A percentile compares a stretch with the other conserved stretches of the same genome.
phyloP scores from a whole-genome alignment of 768 basidiomycete species.

The Rhizopogon sp. region DNA sequence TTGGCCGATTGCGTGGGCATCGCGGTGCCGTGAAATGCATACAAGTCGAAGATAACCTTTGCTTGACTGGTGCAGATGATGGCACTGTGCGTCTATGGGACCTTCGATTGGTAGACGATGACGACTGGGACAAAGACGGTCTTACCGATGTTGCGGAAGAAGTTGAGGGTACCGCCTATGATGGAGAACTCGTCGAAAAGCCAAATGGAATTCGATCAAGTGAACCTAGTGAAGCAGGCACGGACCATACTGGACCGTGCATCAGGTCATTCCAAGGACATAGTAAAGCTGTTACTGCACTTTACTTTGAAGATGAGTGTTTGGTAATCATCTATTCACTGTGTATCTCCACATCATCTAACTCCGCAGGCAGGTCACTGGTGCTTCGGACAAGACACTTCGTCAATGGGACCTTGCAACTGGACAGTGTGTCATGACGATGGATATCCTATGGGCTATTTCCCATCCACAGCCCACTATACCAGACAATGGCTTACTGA shows the following conservation, averaged over 20 bases:
- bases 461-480: constrained; percentile 68
- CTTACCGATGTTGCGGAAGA: constrained; percentile 65
- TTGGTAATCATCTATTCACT: constrained; percentile 45
- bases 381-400: constrained; percentile 96
- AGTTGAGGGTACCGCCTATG: constrained; percentile 34
- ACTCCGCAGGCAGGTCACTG: constrained; percentile 69
- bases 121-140: constrained; percentile 52
- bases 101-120: constrained; percentile 74
- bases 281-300: constrained; percentile 83
- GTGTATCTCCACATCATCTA: constrained; percentile 6
- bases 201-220: constrained; percentile 37
- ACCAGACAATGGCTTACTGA: constrained; percentile 35
- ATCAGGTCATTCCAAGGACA: constrained; percentile 83
- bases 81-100: constrained; percentile 89
- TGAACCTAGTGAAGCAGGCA: constrained; percentile 32
- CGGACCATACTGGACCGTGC: constrained; percentile 50
- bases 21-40: constrained; percentile 77
- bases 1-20: constrained; percentile 83
- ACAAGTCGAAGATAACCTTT: constrained; percentile 89
- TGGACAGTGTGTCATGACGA: constrained; percentile 97
- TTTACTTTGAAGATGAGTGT: constrained; percentile 95
- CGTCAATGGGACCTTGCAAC: constrained; percentile 98
- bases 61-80: constrained; percentile 88
- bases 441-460: constrained; percentile 99
- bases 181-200: constrained; percentile 33